phyloP scores from a whole-genome alignment of 768 basidiomycete species.

The Psilocybe cubensis region DNA sequence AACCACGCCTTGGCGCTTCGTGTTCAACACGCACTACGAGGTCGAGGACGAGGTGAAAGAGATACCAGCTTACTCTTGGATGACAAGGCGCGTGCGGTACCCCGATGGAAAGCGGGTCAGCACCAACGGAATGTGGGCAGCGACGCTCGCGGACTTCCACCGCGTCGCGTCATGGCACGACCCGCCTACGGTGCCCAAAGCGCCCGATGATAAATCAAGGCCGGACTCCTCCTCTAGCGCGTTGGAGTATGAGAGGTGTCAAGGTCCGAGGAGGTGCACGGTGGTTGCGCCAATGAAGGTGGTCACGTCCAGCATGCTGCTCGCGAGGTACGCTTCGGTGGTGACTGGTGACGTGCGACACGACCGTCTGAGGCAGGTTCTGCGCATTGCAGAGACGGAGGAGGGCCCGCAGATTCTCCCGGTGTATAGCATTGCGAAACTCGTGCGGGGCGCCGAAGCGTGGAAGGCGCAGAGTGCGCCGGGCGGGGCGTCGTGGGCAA shows the following conservation, averaged over 20 bases:
- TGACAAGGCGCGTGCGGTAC: neutral
- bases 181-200: no score
- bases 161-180: neutral
- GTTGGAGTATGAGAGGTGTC: no score
- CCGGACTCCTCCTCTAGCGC: no score
- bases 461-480: neutral
- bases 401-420: neutral
- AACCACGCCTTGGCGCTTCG: neutral
- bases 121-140: constrained; percentile 1
- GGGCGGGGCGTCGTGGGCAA: neutral
- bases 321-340: neutral
- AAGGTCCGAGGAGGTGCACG: neutral
- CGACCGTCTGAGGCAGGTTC: neutral
- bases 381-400: constrained; percentile 8
- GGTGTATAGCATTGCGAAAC: constrained; percentile 6
- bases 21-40: neutral
- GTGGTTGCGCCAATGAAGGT: neutral
- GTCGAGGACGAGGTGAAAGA: neutral
- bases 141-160: constrained; percentile 10
- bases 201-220: no score
- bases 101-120: neutral
- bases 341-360: neutral
- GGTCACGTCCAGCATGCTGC: constrained; percentile 4
- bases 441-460: constrained; percentile 5
- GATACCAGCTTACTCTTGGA: neutral